Base-by-base conservation (phyloP, 2,329 filamentous ascomycete species). In the Clonostachys rosea region DNA sequence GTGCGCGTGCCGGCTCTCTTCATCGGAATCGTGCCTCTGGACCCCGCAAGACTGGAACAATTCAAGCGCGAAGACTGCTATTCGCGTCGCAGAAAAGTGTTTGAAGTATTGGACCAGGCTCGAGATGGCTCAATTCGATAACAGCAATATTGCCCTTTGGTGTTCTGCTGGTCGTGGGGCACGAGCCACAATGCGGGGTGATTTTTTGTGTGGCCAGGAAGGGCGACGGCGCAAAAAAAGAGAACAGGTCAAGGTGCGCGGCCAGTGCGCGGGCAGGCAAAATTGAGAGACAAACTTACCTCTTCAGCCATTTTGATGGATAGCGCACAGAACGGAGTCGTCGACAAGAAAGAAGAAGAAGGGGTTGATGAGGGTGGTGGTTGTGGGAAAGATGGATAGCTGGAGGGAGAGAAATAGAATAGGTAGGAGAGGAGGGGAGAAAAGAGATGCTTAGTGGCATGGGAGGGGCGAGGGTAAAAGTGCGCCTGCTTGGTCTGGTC, bases 221-320 rank as follows among this genome's bases (percentile, higher is more conserved):
- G 17, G 53, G 51, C 52, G 51, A 50, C 56, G 62, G 57, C 57
- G 54, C 53, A 59, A 56, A 57, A 43, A 49, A 20, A 48, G 35
- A 50, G 45, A 40, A 53, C 51, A 50, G 40, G 49, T 43, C 45
- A 42, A 42, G 44, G 34, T 30, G 40, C 37, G 39, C 40, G 46
- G 44, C 42, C 20, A 52, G 11, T 41, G 16, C 20, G 6, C 13
- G 39, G 8, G 30, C 18, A 17, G 37, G 24, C 14, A 46, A 16
- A 37, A 30, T 30, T 16, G 35, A 30, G 20, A 40, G 45, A 36
- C 42, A n/a, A 39, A 68, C 76, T 73, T 71, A 80, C 77, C 64
- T 79, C 76, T 54, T 80, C 77, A 60, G 78, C 67, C 79, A 83
- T 83, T 30, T 30, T 30, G 62, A 69, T 79, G 76, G 73, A 65